Percentiles rank a stretch among this genome's conserved stretches.
Evolutionary conservation across 2,329 filamentous ascomycete species (phyloP).

Genomic region (Xylariaceae sp.): DNA sequence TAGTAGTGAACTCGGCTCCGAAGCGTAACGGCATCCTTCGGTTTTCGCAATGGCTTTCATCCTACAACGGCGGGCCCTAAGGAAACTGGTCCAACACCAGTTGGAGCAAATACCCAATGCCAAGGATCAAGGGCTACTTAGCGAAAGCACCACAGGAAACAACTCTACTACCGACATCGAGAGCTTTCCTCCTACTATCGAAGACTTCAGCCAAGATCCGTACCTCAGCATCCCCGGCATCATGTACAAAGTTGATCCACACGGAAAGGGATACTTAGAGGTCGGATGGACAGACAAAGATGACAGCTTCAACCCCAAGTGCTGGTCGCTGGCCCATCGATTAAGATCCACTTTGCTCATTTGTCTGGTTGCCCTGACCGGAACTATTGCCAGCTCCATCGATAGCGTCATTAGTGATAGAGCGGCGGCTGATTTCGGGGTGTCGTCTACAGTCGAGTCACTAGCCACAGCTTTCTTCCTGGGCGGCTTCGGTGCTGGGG

Average conservation of each 20-base stretch:
- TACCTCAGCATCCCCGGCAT: conserved; percentile 9
- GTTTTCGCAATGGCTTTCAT: conserved; percentile 8
- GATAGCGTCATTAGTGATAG: conserved; percentile 46
- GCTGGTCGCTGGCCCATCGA: conserved; percentile 33
- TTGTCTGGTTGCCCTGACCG: conserved; percentile 45
- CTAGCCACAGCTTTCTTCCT: conserved; percentile 33
- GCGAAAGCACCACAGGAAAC: background rate
- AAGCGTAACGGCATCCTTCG: no score
- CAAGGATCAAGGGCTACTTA: background rate
- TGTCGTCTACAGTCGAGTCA: conserved; percentile 47
- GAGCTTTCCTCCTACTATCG: no score
- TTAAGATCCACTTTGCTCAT: conserved; percentile 40
- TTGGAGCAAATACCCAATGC: background rate
- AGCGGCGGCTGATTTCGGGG: conserved; percentile 42
- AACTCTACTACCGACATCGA: background rate
- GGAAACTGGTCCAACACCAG: conserved; percentile 5
- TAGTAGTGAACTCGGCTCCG: no score
- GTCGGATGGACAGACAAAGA: conserved; percentile 37
- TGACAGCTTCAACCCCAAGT: conserved; percentile 37
- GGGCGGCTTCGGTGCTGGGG: conserved; percentile 35
- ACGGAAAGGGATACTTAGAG: conserved; percentile 26
- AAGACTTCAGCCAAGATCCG: no score
- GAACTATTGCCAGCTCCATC: conserved; percentile 49
- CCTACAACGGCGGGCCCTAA: conserved; percentile 7
- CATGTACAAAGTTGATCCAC: conserved; percentile 1